Conservation (phyloP, 2,329 filamentous ascomycete species). For the Alternaria panax region DNA sequence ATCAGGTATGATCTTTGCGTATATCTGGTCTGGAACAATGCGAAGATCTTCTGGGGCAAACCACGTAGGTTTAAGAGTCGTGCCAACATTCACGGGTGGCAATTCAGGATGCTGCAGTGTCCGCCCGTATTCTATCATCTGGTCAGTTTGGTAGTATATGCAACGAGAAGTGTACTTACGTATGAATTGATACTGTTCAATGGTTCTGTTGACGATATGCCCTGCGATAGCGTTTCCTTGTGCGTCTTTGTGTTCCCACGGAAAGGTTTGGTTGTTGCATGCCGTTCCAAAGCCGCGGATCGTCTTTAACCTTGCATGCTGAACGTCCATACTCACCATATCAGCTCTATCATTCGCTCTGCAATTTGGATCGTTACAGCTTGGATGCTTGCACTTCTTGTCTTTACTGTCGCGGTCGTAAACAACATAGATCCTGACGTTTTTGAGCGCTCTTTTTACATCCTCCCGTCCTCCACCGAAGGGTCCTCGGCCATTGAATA, state of each 20-base stretch:
- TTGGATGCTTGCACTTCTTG: background rate
- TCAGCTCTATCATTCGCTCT: background rate
- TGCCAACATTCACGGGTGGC: slow-evolving; percentile 17
- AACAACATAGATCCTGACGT: slow-evolving; percentile 8
- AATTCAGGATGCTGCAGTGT: background rate
- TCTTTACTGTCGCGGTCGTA: background rate
- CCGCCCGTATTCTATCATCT: too few species aligned
- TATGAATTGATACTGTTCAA: too few species aligned
- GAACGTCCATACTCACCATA: too few species aligned
- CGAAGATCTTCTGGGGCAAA: slow-evolving; percentile 14
- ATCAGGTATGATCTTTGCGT: slow-evolving; percentile 19
- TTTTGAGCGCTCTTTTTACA: background rate
- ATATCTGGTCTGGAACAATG: slow-evolving; percentile 32
- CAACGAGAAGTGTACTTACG: too few species aligned
- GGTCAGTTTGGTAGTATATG: too few species aligned
- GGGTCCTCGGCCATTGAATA: background rate
- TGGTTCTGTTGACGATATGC: too few species aligned
- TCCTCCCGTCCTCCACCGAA: background rate
- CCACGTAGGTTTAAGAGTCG: slow-evolving; percentile 10
- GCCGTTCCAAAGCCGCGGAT: too few species aligned
- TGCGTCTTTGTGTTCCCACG: too few species aligned
- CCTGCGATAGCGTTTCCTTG: too few species aligned
- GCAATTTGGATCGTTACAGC: background rate
- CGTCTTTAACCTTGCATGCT: too few species aligned
- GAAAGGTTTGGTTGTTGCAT: too few species aligned